These are phyloP conservation scores for Boletus tylopilopsis DNA, from an alignment of 768 basidiomycete species.

Conservation along the genomic window DNA sequence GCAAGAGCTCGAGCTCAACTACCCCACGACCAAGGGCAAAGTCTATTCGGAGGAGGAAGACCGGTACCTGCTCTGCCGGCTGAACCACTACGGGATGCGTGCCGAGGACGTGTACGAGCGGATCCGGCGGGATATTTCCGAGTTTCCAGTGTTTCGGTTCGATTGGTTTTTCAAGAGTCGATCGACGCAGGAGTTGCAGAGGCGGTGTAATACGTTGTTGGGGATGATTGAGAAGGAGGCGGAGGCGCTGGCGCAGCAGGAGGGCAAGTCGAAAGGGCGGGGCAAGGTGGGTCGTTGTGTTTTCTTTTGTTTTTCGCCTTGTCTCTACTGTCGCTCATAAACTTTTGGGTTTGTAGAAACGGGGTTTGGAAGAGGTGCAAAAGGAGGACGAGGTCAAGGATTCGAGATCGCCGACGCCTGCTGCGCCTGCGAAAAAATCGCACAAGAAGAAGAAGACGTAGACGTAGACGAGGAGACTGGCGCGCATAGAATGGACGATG, in stretches of 20 bases:
- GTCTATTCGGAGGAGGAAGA: slow-evolving; percentile 97
- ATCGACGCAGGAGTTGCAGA: slow-evolving; percentile 81
- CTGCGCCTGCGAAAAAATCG: slow-evolving; percentile 50
- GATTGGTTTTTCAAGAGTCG: slow-evolving; percentile 99
- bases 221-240: slow-evolving; percentile 94
- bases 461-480: neutral
- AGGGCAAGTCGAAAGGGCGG: slow-evolving; percentile 60
- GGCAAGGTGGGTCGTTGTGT: slow-evolving; percentile 53
- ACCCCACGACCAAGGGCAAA: slow-evolving; percentile 94
- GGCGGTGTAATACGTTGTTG: slow-evolving; percentile 83
- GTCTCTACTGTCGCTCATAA: neutral
- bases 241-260: slow-evolving; percentile 59
- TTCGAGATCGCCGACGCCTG: slow-evolving; percentile 62
- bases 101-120: slow-evolving; percentile 87
- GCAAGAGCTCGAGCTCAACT: slow-evolving; percentile 95
- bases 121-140: slow-evolving; percentile 94
- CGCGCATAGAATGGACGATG: too few relatives aligned
- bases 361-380: slow-evolving; percentile 64
- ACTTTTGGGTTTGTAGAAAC: slow-evolving; percentile 46
- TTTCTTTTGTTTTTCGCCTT: neutral
- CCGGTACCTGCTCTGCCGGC: slow-evolving; percentile 85
- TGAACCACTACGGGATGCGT: slow-evolving; percentile 88
- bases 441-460: slow-evolving; percentile 70
- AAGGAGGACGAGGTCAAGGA: slow-evolving; percentile 45
- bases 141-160: slow-evolving; percentile 96